These are phyloP conservation scores for Akanthomyces uredinophilus DNA, from an alignment of 2,329 filamentous ascomycete species.

Conservation along the genomic window DNA sequence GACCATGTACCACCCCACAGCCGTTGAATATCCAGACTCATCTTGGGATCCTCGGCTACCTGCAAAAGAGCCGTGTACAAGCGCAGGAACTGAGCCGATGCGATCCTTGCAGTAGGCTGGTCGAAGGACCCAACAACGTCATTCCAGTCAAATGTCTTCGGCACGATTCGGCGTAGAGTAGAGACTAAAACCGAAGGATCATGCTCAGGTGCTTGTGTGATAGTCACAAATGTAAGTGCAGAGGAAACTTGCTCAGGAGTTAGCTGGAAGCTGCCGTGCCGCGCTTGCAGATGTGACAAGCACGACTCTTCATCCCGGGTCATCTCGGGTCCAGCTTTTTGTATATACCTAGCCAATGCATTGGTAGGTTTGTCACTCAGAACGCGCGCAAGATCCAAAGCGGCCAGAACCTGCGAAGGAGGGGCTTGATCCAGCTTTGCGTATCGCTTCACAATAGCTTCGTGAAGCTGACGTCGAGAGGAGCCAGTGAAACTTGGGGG, in stretches of 20 bases:
- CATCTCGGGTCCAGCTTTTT: conserved; percentile 67
- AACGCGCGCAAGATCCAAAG: conserved; percentile 63
- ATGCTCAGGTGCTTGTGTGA: conserved; percentile 51
- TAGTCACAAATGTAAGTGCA: conserved; percentile 63
- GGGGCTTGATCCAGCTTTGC: conserved; percentile 56
- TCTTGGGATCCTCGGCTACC: conserved; percentile 52
- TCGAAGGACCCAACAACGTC: conserved; percentile 77
- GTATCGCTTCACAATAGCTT: conserved; percentile 65
- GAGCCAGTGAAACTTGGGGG: conserved; percentile 79
- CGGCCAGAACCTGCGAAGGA: conserved; percentile 66
- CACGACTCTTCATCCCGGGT: conserved; percentile 71
- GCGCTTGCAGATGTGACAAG: conserved; percentile 47
- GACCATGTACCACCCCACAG: conserved; percentile 91
- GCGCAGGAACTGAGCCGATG: conserved; percentile 72
- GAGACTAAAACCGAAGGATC: conserved; percentile 54
- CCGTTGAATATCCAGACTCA: conserved; percentile 70
- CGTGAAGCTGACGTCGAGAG: conserved; percentile 63
- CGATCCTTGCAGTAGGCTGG: conserved; percentile 68
- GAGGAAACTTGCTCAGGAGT: conserved; percentile 77
- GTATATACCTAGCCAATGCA: conserved; percentile 61
- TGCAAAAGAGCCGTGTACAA: conserved; percentile 76
- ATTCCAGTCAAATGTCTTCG: conserved; percentile 62
- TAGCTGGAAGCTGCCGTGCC: conserved; percentile 54
- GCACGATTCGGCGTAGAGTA: conserved; percentile 56
- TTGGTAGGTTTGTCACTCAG: conserved; percentile 54